Evolutionary conservation across 2,329 filamentous ascomycete genomes (phyloP).

Genomic region (Tolypocladium paradoxum): DNA sequence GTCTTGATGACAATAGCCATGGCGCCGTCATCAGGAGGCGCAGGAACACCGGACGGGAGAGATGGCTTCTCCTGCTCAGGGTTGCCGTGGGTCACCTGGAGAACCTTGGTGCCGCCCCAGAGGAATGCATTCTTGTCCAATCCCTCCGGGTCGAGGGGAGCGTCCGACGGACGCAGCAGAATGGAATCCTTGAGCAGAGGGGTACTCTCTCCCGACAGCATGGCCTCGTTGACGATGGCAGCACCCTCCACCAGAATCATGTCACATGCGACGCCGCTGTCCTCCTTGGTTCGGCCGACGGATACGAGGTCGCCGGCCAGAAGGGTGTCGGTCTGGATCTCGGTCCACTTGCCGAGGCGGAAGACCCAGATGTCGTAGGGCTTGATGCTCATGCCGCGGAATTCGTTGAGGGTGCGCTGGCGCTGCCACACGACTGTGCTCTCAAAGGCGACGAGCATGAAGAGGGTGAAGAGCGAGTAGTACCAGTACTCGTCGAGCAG

Average conservation of each 20-base stretch:
- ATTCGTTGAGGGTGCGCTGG: slow-evolving; percentile 89
- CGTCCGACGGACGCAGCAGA: slow-evolving; percentile 76
- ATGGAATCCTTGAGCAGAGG: slow-evolving; percentile 93
- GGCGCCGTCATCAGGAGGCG: slow-evolving; percentile 87
- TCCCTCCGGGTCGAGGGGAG: slow-evolving; percentile 72
- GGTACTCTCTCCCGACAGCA: slow-evolving; percentile 97
- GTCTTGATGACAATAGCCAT: slow-evolving; percentile 94
- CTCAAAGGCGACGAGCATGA: slow-evolving; percentile 97
- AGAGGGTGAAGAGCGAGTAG: slow-evolving; percentile 95
- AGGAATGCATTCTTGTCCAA: slow-evolving; percentile 95
- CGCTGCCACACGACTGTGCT: slow-evolving; percentile 99
- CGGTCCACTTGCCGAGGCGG: slow-evolving; percentile 76
- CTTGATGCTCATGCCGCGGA: slow-evolving; percentile 99
- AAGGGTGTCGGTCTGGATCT: slow-evolving; percentile 82
- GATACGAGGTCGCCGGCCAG: slow-evolving; percentile 90
- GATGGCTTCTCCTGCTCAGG: slow-evolving; percentile 62
- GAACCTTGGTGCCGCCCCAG: slow-evolving; percentile 93
- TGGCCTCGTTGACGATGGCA: slow-evolving; percentile 97
- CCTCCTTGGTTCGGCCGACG: slow-evolving; percentile 87
- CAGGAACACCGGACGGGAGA: slow-evolving; percentile 63
- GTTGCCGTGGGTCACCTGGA: slow-evolving; percentile 86
- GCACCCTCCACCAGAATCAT: slow-evolving; percentile 92
- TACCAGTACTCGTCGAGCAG: slow-evolving; percentile 99
- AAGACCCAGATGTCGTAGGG: slow-evolving; percentile 92
- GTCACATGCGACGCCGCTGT: slow-evolving; percentile 92